Percentiles rank a stretch among this genome's conserved stretches.
These are phyloP conservation scores for Scalesia atractyloides DNA, from an alignment of 129 eudicot genomes.

Conservation along the genomic window DNA sequence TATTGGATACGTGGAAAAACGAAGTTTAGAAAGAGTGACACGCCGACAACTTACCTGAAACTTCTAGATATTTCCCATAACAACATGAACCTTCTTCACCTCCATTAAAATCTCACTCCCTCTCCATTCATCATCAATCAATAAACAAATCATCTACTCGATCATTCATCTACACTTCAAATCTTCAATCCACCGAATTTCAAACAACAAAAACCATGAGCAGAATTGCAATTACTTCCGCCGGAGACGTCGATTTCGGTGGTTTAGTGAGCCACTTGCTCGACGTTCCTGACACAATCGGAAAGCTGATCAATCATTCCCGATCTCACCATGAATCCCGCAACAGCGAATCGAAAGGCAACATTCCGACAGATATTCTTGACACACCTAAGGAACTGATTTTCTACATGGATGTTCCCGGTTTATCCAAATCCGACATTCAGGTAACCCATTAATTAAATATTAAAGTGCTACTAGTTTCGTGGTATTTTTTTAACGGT, in stretches of 20 bases:
- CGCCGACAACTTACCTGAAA: slow-evolving; percentile 12
- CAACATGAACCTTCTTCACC: slow-evolving; percentile 37
- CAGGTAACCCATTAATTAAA: slow-evolving; percentile 41
- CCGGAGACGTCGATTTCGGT: slow-evolving; percentile 27
- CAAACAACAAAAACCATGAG: slow-evolving; percentile 33
- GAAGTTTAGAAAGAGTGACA: not conserved
- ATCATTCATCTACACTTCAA: not conserved
- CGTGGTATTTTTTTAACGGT: no score
- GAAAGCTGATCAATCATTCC: slow-evolving; percentile 28
- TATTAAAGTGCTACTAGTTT: no score
- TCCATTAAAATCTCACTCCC: slow-evolving; percentile 13
- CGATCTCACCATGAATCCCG: slow-evolving; percentile 27
- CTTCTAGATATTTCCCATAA: slow-evolving; percentile 44
- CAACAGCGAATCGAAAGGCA: slow-evolving; percentile 24
- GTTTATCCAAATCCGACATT: slow-evolving; percentile 78
- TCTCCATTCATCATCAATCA: not conserved
- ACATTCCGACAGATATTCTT: slow-evolving; percentile 52
- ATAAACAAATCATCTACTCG: not conserved
- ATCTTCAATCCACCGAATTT: not conserved
- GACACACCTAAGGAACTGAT: slow-evolving; percentile 56
- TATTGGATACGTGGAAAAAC: not conserved
- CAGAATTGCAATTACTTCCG: slow-evolving; percentile 34
- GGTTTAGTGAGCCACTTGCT: slow-evolving; percentile 42
- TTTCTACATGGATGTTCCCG: slow-evolving; percentile 74
- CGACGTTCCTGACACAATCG: slow-evolving; percentile 48